Percentiles rank a stretch among this genome's conserved stretches.
Conservation (phyloP, 441 rosid species). For the California macrophylla region DNA sequence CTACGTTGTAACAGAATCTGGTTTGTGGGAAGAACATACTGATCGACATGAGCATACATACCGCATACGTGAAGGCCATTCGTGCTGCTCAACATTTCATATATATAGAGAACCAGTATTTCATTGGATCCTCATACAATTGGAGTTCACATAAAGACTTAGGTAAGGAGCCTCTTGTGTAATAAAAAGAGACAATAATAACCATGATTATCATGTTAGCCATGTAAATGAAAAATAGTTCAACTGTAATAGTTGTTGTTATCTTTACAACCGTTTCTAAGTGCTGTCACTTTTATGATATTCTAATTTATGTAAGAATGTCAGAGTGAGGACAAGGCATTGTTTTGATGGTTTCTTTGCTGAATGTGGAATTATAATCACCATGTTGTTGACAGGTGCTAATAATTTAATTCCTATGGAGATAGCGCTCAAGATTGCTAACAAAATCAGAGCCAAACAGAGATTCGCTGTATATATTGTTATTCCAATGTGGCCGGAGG, state of each 20-base stretch:
- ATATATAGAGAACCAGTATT: constrained; percentile 94
- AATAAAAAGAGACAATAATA: neutral
- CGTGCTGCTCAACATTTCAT: constrained; percentile 95
- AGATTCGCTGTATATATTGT: constrained; percentile 91
- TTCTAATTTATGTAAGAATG: neutral
- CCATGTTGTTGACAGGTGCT: constrained; percentile 57
- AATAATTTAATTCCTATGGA: constrained; percentile 96
- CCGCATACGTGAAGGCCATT: constrained; percentile 92
- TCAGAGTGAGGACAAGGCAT: no score
- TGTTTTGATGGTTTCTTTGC: neutral
- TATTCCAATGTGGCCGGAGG: constrained; percentile 98
- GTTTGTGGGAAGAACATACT: constrained; percentile 87
- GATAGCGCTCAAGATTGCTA: constrained; percentile 84
- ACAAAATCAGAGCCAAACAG: constrained; percentile 79
- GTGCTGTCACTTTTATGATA: neutral
- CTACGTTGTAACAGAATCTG: constrained; percentile 54
- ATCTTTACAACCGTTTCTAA: neutral
- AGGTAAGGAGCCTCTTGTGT: constrained; percentile 33
- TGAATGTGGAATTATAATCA: constrained; percentile 8
- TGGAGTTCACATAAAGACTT: constrained; percentile 75
- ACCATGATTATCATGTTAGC: neutral
- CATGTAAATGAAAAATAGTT: neutral
- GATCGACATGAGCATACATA: constrained; percentile 98
- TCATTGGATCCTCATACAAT: constrained; percentile 81
- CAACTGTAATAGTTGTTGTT: neutral